Conservation (phyloP, 306 rosid species). For the Prunus persica region DNA sequence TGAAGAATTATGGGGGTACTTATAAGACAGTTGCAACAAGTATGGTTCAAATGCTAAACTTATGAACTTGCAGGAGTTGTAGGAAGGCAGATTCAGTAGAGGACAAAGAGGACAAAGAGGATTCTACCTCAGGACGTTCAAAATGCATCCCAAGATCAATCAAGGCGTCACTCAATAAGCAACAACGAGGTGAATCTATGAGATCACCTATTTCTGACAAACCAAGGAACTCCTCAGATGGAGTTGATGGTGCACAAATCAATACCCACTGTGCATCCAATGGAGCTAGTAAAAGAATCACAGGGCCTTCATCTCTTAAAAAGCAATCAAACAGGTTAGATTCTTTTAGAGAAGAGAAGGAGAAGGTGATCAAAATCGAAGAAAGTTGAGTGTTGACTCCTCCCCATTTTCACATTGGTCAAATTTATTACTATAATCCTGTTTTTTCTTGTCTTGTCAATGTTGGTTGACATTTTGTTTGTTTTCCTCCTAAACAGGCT, state of each 20-base stretch:
- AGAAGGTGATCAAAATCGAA: slow-evolving; percentile 72
- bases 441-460: not conserved
- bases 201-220: slow-evolving; percentile 61
- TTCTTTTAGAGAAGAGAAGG: slow-evolving; percentile 59
- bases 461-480: slow-evolving; percentile 35
- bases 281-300: slow-evolving; percentile 49
- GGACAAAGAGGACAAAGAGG: slow-evolving; percentile 49
- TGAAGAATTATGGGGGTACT: not conserved
- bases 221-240: slow-evolving; percentile 70
- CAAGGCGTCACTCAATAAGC: slow-evolving; percentile 74
- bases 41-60: not conserved
- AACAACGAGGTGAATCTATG: slow-evolving; percentile 59
- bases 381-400: slow-evolving; percentile 77
- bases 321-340: slow-evolving; percentile 51
- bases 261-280: slow-evolving; percentile 44
- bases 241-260: slow-evolving; percentile 33
- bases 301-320: slow-evolving; percentile 39
- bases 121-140: slow-evolving; percentile 57
- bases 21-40: not conserved
- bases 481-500: slow-evolving; percentile 62
- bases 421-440: slow-evolving; percentile 4
- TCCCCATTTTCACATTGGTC: slow-evolving; percentile 16
- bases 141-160: slow-evolving; percentile 86
- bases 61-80: slow-evolving; percentile 46
- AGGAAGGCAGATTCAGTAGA: slow-evolving; percentile 51